Base-by-base conservation (phyloP, 2,329 filamentous ascomycete species). In the Coleophoma cylindrospora region DNA sequence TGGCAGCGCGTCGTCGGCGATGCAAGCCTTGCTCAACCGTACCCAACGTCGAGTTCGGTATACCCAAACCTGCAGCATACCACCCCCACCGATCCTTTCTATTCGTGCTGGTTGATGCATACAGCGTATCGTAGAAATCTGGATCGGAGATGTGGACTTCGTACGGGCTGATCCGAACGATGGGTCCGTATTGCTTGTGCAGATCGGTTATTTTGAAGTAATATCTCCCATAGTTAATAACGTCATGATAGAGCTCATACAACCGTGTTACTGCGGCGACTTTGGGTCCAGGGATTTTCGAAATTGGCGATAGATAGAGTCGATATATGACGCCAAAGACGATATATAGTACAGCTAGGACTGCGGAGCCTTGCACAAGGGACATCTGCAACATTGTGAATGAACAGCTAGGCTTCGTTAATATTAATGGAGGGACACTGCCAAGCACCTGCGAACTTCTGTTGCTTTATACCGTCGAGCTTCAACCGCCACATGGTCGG, bases 111-210 rank as follows among this genome's bases (percentile, higher is more conserved):
- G 49, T 50, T 27, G 27, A 7, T 6, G 66, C 60, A 54, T 69
- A 73, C 21, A 74, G 55, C 41, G 70, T 68, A 43, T 70, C 62
- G 51, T 68, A 66, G 56, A 73, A 71, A 45, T 54, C 49, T 17
- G 61, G 54, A 32, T 66, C 63, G 14, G 56, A 58, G 32, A 72
- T 64, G 51, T 73, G 65, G 19, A 74, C 60, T 52, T 73, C 71
- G 59, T 66, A 66, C 1, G 66, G 62, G 34, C 61, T 66, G 51
- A 68, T 62, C 9, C 65, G 57, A 36, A 68, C 54, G n/a, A 69
- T 64, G 1, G 66, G 63, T 6, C 72, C 72, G 50, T 74, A 75
- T 54, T 60, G 54, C 43, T 68, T 57, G 56, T 75, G 73, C 56
- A 75, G 57, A 47, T 69, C 61, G 40, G 63, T 57, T 19, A 75